Evolutionary conservation across 495 filamentous ascomycete genomes (phyloP).

Genomic region (Staphylotrichum longicolle): DNA sequence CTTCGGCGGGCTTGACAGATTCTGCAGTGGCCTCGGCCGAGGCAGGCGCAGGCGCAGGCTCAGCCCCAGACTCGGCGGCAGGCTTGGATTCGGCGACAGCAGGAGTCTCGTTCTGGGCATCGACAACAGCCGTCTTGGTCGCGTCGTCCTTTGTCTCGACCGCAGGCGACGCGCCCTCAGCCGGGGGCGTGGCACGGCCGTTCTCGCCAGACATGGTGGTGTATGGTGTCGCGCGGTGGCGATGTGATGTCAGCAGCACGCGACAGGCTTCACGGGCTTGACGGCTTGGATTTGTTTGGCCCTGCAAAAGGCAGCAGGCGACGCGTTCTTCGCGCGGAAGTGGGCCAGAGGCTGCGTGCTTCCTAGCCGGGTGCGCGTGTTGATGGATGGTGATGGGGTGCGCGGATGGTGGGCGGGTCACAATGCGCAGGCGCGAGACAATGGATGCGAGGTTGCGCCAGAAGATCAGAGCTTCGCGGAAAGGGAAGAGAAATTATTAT

Average conservation of each 20-base stretch:
- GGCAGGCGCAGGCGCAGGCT: conserved; percentile 21
- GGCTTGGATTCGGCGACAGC: conserved; percentile 23
- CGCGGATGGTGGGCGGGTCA: conserved; percentile 20
- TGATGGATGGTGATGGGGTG: conserved; percentile 19
- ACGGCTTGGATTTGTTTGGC: too few species aligned
- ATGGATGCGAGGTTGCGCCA: conserved; percentile 27
- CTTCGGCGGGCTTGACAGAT: conserved; percentile 25
- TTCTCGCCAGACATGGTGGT: conserved; percentile 28
- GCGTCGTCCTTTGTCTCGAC: conserved; percentile 23
- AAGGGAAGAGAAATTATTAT: conserved; percentile 39
- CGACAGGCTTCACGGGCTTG: not conserved
- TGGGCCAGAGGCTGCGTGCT: conserved; percentile 18
- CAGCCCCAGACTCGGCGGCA: conserved; percentile 23
- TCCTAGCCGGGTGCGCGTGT: conserved; percentile 12
- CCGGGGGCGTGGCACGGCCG: conserved; percentile 18
- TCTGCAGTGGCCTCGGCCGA: conserved; percentile 17
- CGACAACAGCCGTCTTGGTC: conserved; percentile 14
- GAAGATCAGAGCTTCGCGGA: conserved; percentile 32
- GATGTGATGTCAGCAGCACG: conserved; percentile 31
- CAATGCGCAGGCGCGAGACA: conserved; percentile 32
- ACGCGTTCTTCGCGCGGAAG: conserved; percentile 35
- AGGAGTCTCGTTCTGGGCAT: conserved; percentile 17
- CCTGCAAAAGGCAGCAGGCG: conserved; percentile 16
- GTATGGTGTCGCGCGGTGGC: conserved; percentile 16
- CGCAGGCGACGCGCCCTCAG: conserved; percentile 21